A percentile compares a stretch with the other conserved stretches of the same genome.
Conservation (phyloP, 2,329 filamentous ascomycete genomes). For the Dryadomyces quercivorus region DNA sequence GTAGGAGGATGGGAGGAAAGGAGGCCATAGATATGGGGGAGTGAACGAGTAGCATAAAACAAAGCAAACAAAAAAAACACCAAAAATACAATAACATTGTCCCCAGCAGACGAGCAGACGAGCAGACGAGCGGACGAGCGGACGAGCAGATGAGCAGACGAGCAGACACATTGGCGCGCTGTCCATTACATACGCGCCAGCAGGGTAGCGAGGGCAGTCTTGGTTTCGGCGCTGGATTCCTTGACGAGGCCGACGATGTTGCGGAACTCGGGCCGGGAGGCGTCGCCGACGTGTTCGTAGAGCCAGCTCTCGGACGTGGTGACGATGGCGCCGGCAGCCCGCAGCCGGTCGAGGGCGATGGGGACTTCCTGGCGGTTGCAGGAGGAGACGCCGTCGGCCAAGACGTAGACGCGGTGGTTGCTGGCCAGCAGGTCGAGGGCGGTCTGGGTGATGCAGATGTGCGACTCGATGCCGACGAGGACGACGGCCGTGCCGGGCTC, state of each 20-base stretch:
- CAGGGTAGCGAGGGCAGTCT: constrained; percentile 52
- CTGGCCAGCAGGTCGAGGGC: constrained; percentile 64
- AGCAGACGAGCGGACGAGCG: too few relatives aligned
- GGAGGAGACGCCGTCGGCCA: constrained; percentile 83
- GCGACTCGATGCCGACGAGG: constrained; percentile 82
- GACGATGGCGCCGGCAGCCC: constrained; percentile 63
- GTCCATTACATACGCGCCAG: constrained; percentile 20
- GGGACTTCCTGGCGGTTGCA: constrained; percentile 73
- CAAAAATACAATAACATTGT: background rate
- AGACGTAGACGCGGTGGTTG: constrained; percentile 73
- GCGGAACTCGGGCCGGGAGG: constrained; percentile 59
- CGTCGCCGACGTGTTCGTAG: constrained; percentile 83
- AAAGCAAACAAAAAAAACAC: constrained; percentile 1
- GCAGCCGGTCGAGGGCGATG: constrained; percentile 64
- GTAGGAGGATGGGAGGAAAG: background rate
- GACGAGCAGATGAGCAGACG: too few relatives aligned
- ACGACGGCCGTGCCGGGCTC: constrained; percentile 35
- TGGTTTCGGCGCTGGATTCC: constrained; percentile 60
- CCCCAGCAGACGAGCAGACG: too few relatives aligned
- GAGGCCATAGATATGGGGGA: background rate
- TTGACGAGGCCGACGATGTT: constrained; percentile 66
- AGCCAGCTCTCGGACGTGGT: constrained; percentile 83
- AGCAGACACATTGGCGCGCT: too few relatives aligned
- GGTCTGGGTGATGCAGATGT: constrained; percentile 93
- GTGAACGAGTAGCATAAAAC: background rate